phyloP scores from a whole-genome alignment of 1,284 basidiomycete genomes.

The Sanguinoderma infundibulare region DNA sequence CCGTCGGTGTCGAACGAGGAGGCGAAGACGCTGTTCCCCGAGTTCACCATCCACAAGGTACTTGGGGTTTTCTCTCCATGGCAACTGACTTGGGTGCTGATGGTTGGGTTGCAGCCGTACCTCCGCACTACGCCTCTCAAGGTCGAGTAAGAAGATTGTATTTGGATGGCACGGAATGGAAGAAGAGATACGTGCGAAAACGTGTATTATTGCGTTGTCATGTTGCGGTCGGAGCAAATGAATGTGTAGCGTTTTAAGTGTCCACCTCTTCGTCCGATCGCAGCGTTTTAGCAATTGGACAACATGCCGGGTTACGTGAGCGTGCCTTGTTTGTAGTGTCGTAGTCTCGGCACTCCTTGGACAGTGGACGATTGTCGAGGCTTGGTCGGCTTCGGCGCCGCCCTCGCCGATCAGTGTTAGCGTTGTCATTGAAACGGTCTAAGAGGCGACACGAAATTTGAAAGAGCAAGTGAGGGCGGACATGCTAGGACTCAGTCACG shows the following conservation, averaged over 20 bases:
- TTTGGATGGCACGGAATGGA: slow-evolving; percentile 2
- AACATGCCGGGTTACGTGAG: background rate
- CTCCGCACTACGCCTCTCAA: slow-evolving; percentile 76
- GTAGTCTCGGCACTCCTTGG: background rate
- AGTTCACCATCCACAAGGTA: slow-evolving; percentile 72
- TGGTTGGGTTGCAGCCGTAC: slow-evolving; percentile 56
- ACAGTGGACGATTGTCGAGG: background rate
- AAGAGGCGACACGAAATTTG: background rate
- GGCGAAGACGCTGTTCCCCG: slow-evolving; percentile 87
- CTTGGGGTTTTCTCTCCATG: slow-evolving; percentile 15
- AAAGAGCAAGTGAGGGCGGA: too few species aligned
- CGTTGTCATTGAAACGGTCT: background rate
- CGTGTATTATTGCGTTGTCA: slow-evolving; percentile 20
- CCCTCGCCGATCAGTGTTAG: background rate
- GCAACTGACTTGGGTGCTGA: background rate
- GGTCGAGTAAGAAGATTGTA: slow-evolving; percentile 37
- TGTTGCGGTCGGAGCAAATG: background rate
- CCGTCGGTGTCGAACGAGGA: slow-evolving; percentile 87
- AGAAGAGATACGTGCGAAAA: slow-evolving; percentile 21
- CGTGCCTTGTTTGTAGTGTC: background rate
- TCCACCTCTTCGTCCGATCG: background rate
- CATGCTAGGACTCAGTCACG: too few species aligned
- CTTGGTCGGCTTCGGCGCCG: background rate
- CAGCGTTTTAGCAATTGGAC: background rate
- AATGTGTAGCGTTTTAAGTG: background rate